A percentile compares a stretch with the other conserved stretches of the same genome.
Conservation (phyloP, 1,284 basidiomycete species). For the Pterula multifida region DNA sequence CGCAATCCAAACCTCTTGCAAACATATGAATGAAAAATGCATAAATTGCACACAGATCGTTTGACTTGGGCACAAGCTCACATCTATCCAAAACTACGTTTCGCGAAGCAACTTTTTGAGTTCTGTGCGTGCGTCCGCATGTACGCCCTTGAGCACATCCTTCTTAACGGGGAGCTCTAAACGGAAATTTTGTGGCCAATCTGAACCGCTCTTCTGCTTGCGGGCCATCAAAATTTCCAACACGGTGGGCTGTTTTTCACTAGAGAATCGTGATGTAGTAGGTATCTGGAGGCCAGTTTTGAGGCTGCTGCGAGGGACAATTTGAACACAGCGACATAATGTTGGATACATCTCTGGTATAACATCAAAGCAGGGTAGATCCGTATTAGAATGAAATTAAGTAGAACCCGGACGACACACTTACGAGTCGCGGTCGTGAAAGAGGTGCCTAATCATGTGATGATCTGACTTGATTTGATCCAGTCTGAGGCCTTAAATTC, state of each 20-base stretch:
- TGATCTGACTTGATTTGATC: no score
- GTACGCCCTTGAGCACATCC: background rate
- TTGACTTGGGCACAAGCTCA: no score
- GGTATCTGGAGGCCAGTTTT: background rate
- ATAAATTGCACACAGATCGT: no score
- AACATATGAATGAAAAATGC: no score
- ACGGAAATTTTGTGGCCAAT: background rate
- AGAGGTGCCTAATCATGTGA: no score
- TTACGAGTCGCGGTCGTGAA: no score
- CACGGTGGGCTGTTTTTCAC: background rate
- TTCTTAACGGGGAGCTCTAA: background rate
- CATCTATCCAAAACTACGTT: no score
- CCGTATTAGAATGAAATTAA: no score
- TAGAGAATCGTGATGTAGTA: background rate
- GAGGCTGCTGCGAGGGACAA: background rate
- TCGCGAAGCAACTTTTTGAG: background rate
- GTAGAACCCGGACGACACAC: no score
- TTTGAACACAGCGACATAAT: background rate
- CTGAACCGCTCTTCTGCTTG: background rate
- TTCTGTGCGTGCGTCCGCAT: background rate
- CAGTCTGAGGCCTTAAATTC: no score
- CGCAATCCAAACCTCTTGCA: no score
- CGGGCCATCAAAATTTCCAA: background rate
- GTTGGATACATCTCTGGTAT: background rate
- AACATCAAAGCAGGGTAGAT: no score